Conservation (phyloP, 2,329 filamentous ascomycete species). For the Colletotrichum sp. region DNA sequence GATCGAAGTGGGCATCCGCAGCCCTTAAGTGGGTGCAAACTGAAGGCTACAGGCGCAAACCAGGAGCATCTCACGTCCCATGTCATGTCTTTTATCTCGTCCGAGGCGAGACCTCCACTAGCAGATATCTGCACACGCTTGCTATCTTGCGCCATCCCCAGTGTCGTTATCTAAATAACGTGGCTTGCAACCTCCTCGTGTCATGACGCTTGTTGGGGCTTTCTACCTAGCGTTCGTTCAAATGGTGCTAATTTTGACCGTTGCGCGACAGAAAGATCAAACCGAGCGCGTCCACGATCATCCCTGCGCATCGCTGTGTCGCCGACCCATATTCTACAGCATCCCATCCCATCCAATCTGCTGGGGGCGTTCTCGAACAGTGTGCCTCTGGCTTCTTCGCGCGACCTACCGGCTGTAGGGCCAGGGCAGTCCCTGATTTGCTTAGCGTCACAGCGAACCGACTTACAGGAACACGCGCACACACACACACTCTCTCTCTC, state of each 20-base stretch:
- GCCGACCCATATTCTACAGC: background rate
- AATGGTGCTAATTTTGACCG: constrained; percentile 5
- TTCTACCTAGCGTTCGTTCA: background rate
- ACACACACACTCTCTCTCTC: background rate
- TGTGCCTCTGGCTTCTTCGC: background rate
- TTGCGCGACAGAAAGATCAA: constrained; percentile 9
- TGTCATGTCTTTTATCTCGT: background rate
- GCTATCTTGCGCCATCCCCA: background rate
- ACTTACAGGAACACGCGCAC: background rate
- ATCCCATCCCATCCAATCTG: constrained; percentile 12
- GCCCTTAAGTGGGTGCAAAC: background rate
- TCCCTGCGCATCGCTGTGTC: constrained; percentile 1
- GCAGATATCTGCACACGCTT: background rate
- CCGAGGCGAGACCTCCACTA: background rate
- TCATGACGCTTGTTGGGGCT: background rate
- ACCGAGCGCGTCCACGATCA: background rate
- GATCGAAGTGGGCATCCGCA: background rate
- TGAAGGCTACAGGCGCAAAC: background rate
- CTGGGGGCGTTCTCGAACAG: constrained; percentile 2
- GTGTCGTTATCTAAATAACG: background rate
- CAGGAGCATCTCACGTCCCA: background rate
- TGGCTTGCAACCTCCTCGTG: background rate
- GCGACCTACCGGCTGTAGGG: background rate
- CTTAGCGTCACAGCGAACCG: background rate
- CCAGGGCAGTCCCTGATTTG: background rate